These are phyloP conservation scores for Chlorella variabilis DNA, from an alignment of 163 green algal species.

Conservation along the genomic window DNA sequence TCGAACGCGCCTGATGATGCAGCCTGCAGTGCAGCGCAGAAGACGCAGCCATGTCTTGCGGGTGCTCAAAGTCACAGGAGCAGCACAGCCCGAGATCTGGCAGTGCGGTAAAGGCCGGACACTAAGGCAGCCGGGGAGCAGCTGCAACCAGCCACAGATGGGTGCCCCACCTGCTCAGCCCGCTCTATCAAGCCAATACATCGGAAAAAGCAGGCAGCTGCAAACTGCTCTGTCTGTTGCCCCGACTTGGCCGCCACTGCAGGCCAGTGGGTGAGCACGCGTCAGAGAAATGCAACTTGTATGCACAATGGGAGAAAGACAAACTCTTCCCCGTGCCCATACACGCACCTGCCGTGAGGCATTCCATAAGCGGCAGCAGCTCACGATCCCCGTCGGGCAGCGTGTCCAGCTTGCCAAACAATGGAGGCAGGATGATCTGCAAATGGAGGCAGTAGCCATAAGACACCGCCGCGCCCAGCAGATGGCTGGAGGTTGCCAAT, in stretches of 20 bases:
- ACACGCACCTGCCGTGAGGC: conserved; percentile 57
- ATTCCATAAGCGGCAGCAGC: conserved; percentile 89
- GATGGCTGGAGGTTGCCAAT: background rate
- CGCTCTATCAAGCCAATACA: conserved; percentile 61
- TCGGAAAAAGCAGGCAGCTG: conserved; percentile 68
- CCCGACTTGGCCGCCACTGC: conserved; percentile 14
- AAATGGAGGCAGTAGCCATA: no score
- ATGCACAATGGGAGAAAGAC: no score
- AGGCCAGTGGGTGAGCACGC: conserved; percentile 20
- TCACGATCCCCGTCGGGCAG: conserved; percentile 76
- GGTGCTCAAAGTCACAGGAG: no score
- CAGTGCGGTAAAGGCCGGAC: background rate
- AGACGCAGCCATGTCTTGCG: no score
- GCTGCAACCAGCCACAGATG: background rate
- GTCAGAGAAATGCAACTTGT: no score
- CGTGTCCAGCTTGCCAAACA: conserved; percentile 58
- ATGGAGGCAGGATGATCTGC: conserved; percentile 52
- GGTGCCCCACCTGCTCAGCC: conserved; percentile 44
- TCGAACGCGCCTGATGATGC: conserved; percentile 22
- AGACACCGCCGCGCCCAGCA: no score
- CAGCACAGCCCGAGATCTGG: background rate
- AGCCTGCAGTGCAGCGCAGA: conserved; percentile 7
- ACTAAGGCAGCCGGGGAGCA: no score
- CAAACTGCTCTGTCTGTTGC: conserved; percentile 68
- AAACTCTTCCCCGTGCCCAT: no score